These are phyloP conservation scores for Alloascoidea hylecoeti DNA, from an alignment of 805 yeast genomes.

Conservation along the genomic window DNA sequence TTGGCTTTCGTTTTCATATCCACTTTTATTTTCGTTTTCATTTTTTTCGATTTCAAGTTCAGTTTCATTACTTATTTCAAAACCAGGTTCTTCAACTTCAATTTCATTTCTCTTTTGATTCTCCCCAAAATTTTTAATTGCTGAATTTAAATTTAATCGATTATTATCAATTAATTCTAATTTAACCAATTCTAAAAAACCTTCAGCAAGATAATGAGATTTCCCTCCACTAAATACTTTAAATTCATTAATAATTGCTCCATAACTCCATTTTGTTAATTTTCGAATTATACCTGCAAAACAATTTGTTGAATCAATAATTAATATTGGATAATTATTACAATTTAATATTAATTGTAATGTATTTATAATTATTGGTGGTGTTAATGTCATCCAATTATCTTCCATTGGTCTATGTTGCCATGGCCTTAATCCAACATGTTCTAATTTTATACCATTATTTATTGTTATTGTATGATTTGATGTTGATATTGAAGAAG, in stretches of 20 bases:
- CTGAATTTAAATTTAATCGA: slow-evolving; percentile 4
- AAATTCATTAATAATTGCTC: slow-evolving; percentile 76
- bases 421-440: slow-evolving; percentile 22
- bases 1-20: too few relatives aligned
- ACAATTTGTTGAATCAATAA: slow-evolving; percentile 72
- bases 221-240: slow-evolving; percentile 61
- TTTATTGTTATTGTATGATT: slow-evolving; percentile 10
- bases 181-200: slow-evolving; percentile 62
- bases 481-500: slow-evolving; percentile 12
- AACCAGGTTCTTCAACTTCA: slow-evolving; percentile 3
- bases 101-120: slow-evolving; percentile 9
- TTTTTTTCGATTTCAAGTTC: slow-evolving; percentile 3
- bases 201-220: slow-evolving; percentile 68
- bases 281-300: slow-evolving; percentile 71
- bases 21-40: too few relatives aligned
- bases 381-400: slow-evolving; percentile 69
- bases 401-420: slow-evolving; percentile 21
- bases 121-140: slow-evolving; percentile 15
- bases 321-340: slow-evolving; percentile 48
- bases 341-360: slow-evolving; percentile 51
- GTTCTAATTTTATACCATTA: slow-evolving; percentile 16
- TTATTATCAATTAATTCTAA: slow-evolving; percentile 32
- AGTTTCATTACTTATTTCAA: slow-evolving; percentile 3
- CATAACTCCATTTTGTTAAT: slow-evolving; percentile 79
- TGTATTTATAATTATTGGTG: slow-evolving; percentile 46